Evolutionary conservation across 257 asterid genomes (phyloP), one percentile per base, ranked within the genome.

Genomic region (Petrea volubilis): DNA sequence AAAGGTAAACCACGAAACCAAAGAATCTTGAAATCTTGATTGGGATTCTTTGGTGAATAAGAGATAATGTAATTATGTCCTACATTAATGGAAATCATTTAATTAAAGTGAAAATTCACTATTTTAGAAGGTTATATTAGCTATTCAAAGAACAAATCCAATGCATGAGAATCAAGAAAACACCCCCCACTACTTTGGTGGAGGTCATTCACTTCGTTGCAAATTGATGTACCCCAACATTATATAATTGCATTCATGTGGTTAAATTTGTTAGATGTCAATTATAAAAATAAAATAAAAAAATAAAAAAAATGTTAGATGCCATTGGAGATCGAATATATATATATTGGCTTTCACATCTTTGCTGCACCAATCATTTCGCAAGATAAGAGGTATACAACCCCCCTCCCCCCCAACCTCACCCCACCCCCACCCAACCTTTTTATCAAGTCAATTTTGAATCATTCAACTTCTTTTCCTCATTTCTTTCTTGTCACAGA

Each of bases 131-230:
- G 2, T 13, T 5, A 36, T 13, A 3, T 36, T 36, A 13, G 7
- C 5, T 8, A 33, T 33, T 33, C 7, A 33, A 0, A 3, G 47
- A 46, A 10, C 11, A 24, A 44, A 29, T 51, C 8, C 25, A 67
- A 67, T 67, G 72, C 62, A 67, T 67, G 50, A 24, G 72, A 67
- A 67, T 67, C 50, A 51, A 33, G 17, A 33, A 3, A 67, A 20
- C 58, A n/a, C n/a, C n/a, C n/a, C 47, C 59, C 70, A 64, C 59
- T 59, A 66, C 20, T 14, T 7, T 24, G 25, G 57, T 44, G 58
- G 59, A 17, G 70, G 70, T n/a, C 56, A 28, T 46, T 46, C 70
- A 27, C 28, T 17, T 34, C 24, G 25, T 3, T 28, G 58, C 60
- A 65, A 64, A 17, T 27, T 27, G 38, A 63, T 41, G 55, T 6